Percentiles rank a stretch among this genome's conserved stretches.
Conservation (phyloP, 495 filamentous ascomycete species). For the Penicillium diatomitis region DNA sequence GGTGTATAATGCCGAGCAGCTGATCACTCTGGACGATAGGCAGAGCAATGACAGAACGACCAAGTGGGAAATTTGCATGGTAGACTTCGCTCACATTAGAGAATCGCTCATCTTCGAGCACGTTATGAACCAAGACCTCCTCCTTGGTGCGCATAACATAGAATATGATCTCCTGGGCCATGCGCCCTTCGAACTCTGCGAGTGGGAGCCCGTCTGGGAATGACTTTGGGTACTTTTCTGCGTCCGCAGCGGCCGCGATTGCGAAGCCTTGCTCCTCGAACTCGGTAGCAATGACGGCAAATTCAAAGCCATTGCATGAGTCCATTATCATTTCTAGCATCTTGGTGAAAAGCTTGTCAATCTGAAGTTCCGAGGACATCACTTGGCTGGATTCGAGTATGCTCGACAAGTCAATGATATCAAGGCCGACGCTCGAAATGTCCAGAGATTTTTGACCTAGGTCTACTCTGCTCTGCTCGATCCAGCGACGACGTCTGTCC, state of each 20-base stretch:
- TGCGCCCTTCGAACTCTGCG: conserved; percentile 50
- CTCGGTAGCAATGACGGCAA: conserved; percentile 69
- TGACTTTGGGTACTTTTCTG: conserved; percentile 48
- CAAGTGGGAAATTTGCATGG: conserved; percentile 54
- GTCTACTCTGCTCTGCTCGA: conserved; percentile 51
- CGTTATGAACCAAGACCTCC: conserved; percentile 71
- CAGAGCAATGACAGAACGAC: conserved; percentile 74
- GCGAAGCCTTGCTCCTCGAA: conserved; percentile 63
- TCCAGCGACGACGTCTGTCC: conserved; percentile 60
- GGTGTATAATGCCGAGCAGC: conserved; percentile 74
- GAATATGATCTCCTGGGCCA: conserved; percentile 69
- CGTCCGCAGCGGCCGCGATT: conserved; percentile 67
- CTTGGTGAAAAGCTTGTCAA: conserved; percentile 74
- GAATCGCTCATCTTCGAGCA: conserved; percentile 79
- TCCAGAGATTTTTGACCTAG: conserved; percentile 29
- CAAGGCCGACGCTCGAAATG: conserved; percentile 42
- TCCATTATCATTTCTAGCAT: conserved; percentile 89
- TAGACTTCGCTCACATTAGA: conserved; percentile 69
- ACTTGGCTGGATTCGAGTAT: conserved; percentile 85
- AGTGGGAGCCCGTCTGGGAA: conserved; percentile 57
- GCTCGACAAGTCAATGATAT: conserved; percentile 81
- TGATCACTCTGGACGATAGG: conserved; percentile 74
- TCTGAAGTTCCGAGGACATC: conserved; percentile 78
- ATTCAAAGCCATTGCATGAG: conserved; percentile 71
- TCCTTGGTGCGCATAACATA: conserved; percentile 81